These are phyloP conservation scores for Phytophthora capsici DNA, from an alignment of 352 stramenopile species.

Conservation along the genomic window DNA sequence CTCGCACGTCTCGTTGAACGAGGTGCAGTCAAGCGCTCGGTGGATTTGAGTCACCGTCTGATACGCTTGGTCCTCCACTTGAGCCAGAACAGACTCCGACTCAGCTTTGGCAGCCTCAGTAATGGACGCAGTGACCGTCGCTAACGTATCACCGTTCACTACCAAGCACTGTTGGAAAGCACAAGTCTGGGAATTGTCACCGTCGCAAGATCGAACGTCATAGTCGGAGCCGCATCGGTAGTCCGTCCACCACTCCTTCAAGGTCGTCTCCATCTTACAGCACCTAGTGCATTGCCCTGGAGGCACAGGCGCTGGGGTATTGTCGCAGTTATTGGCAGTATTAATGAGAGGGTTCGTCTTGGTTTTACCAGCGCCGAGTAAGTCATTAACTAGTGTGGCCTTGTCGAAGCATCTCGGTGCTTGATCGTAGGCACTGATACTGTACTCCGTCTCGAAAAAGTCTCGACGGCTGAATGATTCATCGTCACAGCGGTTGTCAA, in stretches of 20 bases:
- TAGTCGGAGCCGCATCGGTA: constrained; percentile 66
- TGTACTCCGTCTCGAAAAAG: constrained; percentile 49
- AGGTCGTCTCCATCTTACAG: constrained; percentile 45
- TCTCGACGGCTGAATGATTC: constrained; percentile 42
- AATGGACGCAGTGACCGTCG: constrained; percentile 40
- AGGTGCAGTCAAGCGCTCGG: constrained; percentile 55
- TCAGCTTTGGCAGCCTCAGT: constrained; percentile 26
- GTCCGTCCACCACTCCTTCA: constrained; percentile 69
- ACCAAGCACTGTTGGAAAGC: constrained; percentile 63
- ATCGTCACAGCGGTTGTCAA: constrained; percentile 51
- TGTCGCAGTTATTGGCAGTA: constrained; percentile 10
- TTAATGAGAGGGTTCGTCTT: constrained; percentile 50
- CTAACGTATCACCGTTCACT: constrained; percentile 57
- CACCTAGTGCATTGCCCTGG: constrained; percentile 53
- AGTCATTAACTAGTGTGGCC: constrained; percentile 24
- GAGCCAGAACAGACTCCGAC: constrained; percentile 45
- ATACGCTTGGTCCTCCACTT: constrained; percentile 45
- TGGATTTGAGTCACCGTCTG: constrained; percentile 71
- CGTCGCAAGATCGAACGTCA: constrained; percentile 45
- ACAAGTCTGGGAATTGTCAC: constrained; percentile 41
- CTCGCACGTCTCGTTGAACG: constrained; percentile 41
- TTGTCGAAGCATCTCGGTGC: constrained; percentile 48
- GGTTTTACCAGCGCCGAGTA: constrained; percentile 20
- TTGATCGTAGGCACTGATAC: constrained; percentile 5
- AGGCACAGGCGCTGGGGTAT: constrained; percentile 40